Evolutionary conservation across 1,139 yeast species (phyloP).

Genomic region (Blastobotrys elegans): DNA sequence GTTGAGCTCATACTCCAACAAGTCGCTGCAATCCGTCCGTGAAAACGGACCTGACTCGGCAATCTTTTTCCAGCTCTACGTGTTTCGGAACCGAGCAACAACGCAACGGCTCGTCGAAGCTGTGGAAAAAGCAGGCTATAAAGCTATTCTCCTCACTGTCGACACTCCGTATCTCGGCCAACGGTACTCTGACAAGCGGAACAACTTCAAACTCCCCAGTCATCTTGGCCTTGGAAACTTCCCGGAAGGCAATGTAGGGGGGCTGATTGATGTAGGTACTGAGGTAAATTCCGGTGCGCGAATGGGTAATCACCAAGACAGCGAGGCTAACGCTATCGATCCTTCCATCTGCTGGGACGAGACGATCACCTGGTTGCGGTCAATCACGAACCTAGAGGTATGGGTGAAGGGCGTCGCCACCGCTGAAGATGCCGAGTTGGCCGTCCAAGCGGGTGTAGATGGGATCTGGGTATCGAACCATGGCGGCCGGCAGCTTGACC

Average conservation of each 20-base stretch:
- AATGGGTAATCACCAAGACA: conserved; percentile 18
- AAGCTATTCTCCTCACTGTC: conserved; percentile 59
- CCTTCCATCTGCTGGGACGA: conserved; percentile 61
- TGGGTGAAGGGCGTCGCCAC: conserved; percentile 55
- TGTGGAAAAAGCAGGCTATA: conserved; percentile 51
- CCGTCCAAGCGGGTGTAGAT: conserved; percentile 52
- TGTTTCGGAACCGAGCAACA: conserved; percentile 41
- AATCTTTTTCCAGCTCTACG: conserved; percentile 42
- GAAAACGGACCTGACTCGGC: conserved; percentile 31
- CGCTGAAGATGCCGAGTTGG: conserved; percentile 56
- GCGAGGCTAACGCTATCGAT: conserved; percentile 43
- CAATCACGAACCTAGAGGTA: conserved; percentile 34
- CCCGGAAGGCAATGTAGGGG: conserved; percentile 16
- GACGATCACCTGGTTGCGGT: conserved; percentile 41
- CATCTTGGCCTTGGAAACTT: conserved; percentile 34
- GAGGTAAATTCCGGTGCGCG: conserved; percentile 25
- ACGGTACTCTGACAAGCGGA: conserved; percentile 50
- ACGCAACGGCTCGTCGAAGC: conserved; percentile 42
- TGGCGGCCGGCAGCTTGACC: conserved; percentile 68
- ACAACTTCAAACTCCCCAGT: conserved; percentile 42
- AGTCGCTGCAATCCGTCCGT: conserved; percentile 33
- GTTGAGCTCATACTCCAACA: conserved; percentile 33
- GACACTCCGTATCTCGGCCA: conserved; percentile 67
- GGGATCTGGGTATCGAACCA: conserved; percentile 65
- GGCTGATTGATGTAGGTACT: conserved; percentile 31